Evolutionary conservation across 139 green algal species (phyloP), one percentile per base, ranked within the genome.

Genomic region (Picochlorum sp.): DNA sequence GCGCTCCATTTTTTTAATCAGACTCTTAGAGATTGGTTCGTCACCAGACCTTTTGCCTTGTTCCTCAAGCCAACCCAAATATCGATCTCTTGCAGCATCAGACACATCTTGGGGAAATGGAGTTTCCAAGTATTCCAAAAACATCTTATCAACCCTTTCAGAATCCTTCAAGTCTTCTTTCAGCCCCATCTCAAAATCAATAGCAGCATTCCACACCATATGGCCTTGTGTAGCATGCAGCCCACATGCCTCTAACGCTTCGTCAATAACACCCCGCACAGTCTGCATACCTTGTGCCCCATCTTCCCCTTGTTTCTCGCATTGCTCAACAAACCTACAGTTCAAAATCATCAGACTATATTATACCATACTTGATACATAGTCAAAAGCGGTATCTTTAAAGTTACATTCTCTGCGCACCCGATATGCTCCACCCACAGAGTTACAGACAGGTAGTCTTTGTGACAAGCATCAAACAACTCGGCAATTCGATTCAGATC

Each of bases 401-500:
- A 2, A 56, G 16, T 12, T 4, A 12, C 37, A 56, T 1, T 26
- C 61, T 16, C 3, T 25, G 28, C 58, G 64, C 41, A 64, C 76
- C 79, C 64, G 0, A 94, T 57, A 59, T 85, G 82, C 22, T 68
- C 61, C 31, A 55, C 54, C 86, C 86, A 94, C 5, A 94, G 18
- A 0, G 58, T 47, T 3, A 85, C 52, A 16, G 80, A 86, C 3
- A 94, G 73, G 63, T 94, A 94, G 53, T 94, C 86, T 30, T 74
- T 24, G 2, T 74, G 54, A 12, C 82, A 76, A 22, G 54, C 35
- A 28, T 68, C 33, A 33, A 85, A 73, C 41, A 94, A 72, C 0
- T 50, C 18, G 54, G 62, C 24, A 31, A 88, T 63, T 10, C 51
- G 8, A 7, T 57, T 37, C 0, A 75, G n/a, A 26, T 82, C 65